These are phyloP conservation scores for Naegleria gruberi DNA, from an alignment of 208 protist species.

Conservation along the genomic window DNA sequence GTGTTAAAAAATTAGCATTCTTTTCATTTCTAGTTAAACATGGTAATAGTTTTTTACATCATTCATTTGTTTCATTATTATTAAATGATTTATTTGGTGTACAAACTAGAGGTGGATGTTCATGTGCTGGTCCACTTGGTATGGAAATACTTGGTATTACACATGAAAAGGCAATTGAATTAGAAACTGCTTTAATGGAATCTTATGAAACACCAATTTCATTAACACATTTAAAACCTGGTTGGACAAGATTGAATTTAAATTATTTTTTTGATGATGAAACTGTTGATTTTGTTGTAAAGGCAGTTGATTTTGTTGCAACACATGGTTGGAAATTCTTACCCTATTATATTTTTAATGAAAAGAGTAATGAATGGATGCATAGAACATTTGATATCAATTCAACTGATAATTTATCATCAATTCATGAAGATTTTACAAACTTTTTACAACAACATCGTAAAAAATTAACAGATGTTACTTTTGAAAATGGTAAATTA, in stretches of 20 bases:
- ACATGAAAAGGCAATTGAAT: neutral
- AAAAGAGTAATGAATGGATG: neutral
- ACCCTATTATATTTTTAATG: slow-evolving; percentile 48
- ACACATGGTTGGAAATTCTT: slow-evolving; percentile 52
- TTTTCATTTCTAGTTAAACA: slow-evolving; percentile 38
- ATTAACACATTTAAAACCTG: slow-evolving; percentile 43
- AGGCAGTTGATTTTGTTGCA: slow-evolving; percentile 50
- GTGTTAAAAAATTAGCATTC: slow-evolving; percentile 30
- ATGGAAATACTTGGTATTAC: neutral
- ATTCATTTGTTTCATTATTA: slow-evolving; percentile 57
- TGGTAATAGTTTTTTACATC: slow-evolving; percentile 49
- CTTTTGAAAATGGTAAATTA: slow-evolving; percentile 35
- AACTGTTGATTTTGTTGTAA: slow-evolving; percentile 45
- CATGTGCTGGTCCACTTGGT: slow-evolving; percentile 38
- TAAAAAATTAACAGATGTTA: slow-evolving; percentile 40
- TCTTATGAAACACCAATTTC: neutral
- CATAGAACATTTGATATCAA: neutral
- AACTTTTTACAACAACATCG: slow-evolving; percentile 10
- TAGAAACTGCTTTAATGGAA: neutral
- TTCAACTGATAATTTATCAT: no score
- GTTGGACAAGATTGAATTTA: slow-evolving; percentile 47
- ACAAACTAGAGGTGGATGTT: slow-evolving; percentile 54
- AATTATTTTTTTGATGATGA: slow-evolving; percentile 39
- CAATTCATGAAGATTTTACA: slow-evolving; percentile 14
- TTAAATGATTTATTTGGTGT: slow-evolving; percentile 75